phyloP scores from a whole-genome alignment of 352 stramenopile species.

The Globisporangium solare region DNA sequence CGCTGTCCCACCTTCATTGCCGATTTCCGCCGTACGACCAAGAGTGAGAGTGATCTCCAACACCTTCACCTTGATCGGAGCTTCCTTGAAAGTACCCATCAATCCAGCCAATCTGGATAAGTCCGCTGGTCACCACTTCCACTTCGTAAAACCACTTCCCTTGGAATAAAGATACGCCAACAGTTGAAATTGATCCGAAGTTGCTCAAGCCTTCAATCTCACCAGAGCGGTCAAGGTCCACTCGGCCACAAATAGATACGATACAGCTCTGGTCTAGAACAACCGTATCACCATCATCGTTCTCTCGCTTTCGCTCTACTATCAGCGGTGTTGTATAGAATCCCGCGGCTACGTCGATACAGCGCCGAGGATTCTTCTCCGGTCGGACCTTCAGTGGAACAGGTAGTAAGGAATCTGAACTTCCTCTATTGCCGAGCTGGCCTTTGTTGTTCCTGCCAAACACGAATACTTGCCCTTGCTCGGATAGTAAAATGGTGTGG shows the following conservation, averaged over 20 bases:
- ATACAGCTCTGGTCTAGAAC: constrained; percentile 67
- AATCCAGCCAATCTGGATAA: constrained; percentile 93
- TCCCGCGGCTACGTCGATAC: constrained; percentile 75
- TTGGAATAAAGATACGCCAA: constrained; percentile 62
- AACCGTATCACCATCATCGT: constrained; percentile 58
- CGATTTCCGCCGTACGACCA: constrained; percentile 93
- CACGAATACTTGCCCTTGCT: constrained; percentile 80
- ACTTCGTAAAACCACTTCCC: constrained; percentile 95
- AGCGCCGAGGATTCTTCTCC: constrained; percentile 71
- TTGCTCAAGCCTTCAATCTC: constrained; percentile 87
- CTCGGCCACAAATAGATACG: constrained; percentile 64
- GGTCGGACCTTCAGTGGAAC: constrained; percentile 80
- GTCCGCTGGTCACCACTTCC: constrained; percentile 83
- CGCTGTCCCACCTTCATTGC: constrained; percentile 89
- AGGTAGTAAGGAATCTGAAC: constrained; percentile 72
- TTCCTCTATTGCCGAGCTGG: constrained; percentile 81
- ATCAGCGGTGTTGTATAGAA: constrained; percentile 88
- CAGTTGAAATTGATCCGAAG: constrained; percentile 81
- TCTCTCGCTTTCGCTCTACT: constrained; percentile 79
- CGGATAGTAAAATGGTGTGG: constrained; percentile 79
- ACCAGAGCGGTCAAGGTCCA: constrained; percentile 83
- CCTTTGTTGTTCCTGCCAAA: constrained; percentile 89
- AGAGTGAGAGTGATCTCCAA: constrained; percentile 88
- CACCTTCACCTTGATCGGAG: constrained; percentile 88
- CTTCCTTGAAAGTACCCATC: constrained; percentile 89